phyloP scores from a whole-genome alignment of 2,329 filamentous ascomycete species.

The Thyridium curvatum region DNA sequence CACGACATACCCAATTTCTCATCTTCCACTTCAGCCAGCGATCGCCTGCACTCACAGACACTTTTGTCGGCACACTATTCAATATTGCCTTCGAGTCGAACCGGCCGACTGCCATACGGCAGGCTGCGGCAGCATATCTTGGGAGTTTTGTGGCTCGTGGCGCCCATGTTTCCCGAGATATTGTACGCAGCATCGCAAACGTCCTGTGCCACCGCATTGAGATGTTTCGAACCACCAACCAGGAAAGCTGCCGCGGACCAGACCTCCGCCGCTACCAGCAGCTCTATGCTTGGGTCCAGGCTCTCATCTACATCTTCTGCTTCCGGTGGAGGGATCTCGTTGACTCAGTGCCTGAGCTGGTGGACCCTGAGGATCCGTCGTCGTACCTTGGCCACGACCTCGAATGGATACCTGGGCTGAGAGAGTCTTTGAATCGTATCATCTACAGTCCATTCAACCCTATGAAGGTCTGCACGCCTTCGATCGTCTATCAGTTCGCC shows the following conservation, averaged over 20 bases:
- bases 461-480: conserved; percentile 86
- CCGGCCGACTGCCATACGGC: conserved; percentile 66
- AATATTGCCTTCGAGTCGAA: conserved; percentile 65
- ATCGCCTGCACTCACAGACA: conserved; percentile 70
- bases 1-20: conserved; percentile 89
- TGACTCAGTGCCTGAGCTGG: conserved; percentile 50
- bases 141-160: conserved; percentile 92
- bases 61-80: conserved; percentile 74
- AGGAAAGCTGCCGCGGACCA: conserved; percentile 71
- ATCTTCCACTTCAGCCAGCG: conserved; percentile 92
- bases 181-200: conserved; percentile 77
- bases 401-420: conserved; percentile 68
- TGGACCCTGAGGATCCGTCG: conserved; percentile 55
- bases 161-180: conserved; percentile 67
- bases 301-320: conserved; percentile 90
- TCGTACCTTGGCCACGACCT: conserved; percentile 66
- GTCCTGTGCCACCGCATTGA: conserved; percentile 75
- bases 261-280: conserved; percentile 77
- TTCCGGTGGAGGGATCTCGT: conserved; percentile 95
- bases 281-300: conserved; percentile 86
- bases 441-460: conserved; percentile 90
- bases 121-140: conserved; percentile 85
- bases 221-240: conserved; percentile 64
- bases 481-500: conserved; percentile 88
- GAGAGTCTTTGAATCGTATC: conserved; percentile 67